A percentile compares a stretch with the other conserved stretches of the same genome.
phyloP scores from a whole-genome alignment of 1,139 yeast genomes.

The Taphrina populina region DNA sequence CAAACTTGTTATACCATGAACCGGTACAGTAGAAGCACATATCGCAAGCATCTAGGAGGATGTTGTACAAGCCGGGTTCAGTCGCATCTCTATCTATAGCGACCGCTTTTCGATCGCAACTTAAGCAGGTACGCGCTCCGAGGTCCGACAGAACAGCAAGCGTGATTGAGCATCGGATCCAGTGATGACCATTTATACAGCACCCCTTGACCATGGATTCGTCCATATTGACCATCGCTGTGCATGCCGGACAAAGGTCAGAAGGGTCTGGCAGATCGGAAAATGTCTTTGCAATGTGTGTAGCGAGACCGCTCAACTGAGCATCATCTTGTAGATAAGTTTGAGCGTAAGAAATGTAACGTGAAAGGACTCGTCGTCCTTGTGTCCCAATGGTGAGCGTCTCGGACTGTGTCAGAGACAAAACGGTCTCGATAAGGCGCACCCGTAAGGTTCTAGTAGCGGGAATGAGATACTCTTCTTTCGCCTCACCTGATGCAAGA shows the following conservation, averaged over 20 bases:
- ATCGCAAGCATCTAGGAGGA: constrained; percentile 8
- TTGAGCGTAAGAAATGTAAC: background rate
- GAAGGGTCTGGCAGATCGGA: background rate
- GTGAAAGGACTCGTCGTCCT: background rate
- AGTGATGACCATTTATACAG: constrained; percentile 6
- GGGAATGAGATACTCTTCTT: too few species aligned
- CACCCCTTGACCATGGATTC: background rate
- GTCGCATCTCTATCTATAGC: background rate
- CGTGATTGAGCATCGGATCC: constrained; percentile 15
- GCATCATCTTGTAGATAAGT: background rate
- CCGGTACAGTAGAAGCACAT: constrained; percentile 21
- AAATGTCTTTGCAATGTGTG: background rate
- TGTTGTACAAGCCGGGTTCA: background rate
- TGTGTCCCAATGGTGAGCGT: background rate
- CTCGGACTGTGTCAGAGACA: background rate
- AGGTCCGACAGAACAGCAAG: background rate
- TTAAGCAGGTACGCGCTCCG: constrained; percentile 4
- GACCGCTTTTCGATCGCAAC: constrained; percentile 16
- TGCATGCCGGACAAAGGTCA: constrained; percentile 14
- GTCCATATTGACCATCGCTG: background rate
- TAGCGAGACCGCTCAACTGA: background rate
- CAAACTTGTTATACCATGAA: constrained; percentile 5
- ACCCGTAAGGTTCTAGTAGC: background rate
- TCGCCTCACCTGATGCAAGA: background rate
- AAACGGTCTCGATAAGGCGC: background rate